These are phyloP conservation scores for Hansenula sp. DNA, from an alignment of 1,139 yeast genomes.

Conservation along the genomic window DNA sequence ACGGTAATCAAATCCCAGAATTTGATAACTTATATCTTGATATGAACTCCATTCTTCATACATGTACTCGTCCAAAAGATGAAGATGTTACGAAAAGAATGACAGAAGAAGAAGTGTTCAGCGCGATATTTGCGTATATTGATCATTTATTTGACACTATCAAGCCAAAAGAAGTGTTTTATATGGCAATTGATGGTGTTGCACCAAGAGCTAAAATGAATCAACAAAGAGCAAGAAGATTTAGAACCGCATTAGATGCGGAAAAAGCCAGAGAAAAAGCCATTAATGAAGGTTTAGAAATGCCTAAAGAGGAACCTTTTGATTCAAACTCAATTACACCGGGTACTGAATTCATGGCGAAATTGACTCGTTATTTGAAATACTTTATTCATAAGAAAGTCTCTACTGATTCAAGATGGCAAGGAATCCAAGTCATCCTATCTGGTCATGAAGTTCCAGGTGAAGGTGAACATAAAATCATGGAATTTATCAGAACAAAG, in stretches of 20 bases:
- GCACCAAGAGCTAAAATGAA: slow-evolving; percentile 99
- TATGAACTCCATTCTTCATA: slow-evolving; percentile 96
- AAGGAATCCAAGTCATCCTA: slow-evolving; percentile 72
- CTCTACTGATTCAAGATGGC: slow-evolving; percentile 90
- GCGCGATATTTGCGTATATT: slow-evolving; percentile 89
- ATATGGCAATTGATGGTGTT: slow-evolving; percentile 99
- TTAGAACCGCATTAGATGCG: slow-evolving; percentile 93
- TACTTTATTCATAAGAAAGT: slow-evolving; percentile 91
- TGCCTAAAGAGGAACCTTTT: slow-evolving; percentile 58
- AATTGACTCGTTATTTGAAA: slow-evolving; percentile 74
- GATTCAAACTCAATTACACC: slow-evolving; percentile 97
- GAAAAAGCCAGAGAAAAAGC: slow-evolving; percentile 59
- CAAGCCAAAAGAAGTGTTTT: slow-evolving; percentile 80
- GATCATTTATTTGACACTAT: slow-evolving; percentile 89
- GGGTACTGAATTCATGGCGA: slow-evolving; percentile 97
- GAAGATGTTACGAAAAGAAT: slow-evolving; percentile 56
- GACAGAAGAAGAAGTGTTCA: slow-evolving; percentile 88
- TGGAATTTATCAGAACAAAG: slow-evolving; percentile 86
- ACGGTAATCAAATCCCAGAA: slow-evolving; percentile 83
- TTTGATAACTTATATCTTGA: slow-evolving; percentile 93
- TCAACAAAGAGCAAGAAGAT: slow-evolving; percentile 96
- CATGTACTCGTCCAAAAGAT: slow-evolving; percentile 79
- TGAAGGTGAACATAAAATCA: slow-evolving; percentile 98
- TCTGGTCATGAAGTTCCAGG: slow-evolving; percentile 99
- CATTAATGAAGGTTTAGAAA: slow-evolving; percentile 40